These are phyloP conservation scores for Aureobasidium musti DNA, from an alignment of 2,329 filamentous ascomycete species.

Conservation along the genomic window DNA sequence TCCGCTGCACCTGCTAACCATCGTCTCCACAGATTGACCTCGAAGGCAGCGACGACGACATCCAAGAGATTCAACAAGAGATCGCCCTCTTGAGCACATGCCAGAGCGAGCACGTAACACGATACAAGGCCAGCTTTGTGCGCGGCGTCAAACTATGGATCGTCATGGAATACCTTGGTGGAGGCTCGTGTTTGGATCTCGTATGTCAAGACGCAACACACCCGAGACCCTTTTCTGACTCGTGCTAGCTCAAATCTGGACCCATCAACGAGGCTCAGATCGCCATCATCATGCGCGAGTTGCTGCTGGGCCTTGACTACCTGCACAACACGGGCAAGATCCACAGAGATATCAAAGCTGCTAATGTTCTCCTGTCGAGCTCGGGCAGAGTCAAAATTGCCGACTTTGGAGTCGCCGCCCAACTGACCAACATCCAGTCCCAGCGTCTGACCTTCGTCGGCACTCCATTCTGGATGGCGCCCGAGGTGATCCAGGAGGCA, in stretches of 20 bases:
- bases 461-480: conserved; percentile 97
- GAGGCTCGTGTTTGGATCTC: conserved; percentile 91
- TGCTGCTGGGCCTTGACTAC: conserved; percentile 88
- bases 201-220: conserved; percentile 52
- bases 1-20: conserved; percentile 1
- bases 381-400: conserved; percentile 90
- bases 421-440: conserved; percentile 96
- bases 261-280: conserved; percentile 87
- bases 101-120: conserved; percentile 88
- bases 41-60: conserved; percentile 97
- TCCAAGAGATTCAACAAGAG: conserved; percentile 96
- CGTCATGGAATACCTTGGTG: conserved; percentile 96
- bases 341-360: conserved; percentile 94
- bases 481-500: conserved; percentile 88
- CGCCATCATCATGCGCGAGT: conserved; percentile 88
- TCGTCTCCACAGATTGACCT: conserved; percentile 78
- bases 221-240: conserved; percentile 36
- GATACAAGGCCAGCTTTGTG: conserved; percentile 97
- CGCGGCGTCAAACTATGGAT: conserved; percentile 98
- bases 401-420: conserved; percentile 95
- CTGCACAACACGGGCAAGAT: conserved; percentile 93
- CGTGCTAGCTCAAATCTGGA: conserved; percentile 76
- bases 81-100: conserved; percentile 95
- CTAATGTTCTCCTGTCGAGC: conserved; percentile 91
- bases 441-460: conserved; percentile 97